These are phyloP conservation scores for Kazachstania kunashirensis DNA, from an alignment of 805 yeast genomes.

Conservation along the genomic window DNA sequence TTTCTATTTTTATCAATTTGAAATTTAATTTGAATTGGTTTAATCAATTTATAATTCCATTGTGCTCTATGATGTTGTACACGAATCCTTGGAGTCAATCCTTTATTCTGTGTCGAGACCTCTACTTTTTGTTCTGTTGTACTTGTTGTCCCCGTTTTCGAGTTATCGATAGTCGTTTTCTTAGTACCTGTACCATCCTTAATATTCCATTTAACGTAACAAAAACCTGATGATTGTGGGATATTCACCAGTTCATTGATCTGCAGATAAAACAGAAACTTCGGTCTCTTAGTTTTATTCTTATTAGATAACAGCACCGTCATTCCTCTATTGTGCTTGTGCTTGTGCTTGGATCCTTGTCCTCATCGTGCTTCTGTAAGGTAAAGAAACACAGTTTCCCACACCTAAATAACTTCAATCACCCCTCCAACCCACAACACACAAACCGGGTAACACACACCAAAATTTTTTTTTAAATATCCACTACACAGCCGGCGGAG, in stretches of 20 bases:
- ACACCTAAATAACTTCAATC: too few species aligned
- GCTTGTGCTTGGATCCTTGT: too few species aligned
- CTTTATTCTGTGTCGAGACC: constrained; percentile 21
- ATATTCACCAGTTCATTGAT: constrained; percentile 71
- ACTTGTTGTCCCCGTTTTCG: constrained; percentile 3
- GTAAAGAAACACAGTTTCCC: too few species aligned
- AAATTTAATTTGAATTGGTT: constrained; percentile 34
- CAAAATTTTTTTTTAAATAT: too few species aligned
- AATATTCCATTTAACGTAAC: constrained; percentile 55
- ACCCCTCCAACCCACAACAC: too few species aligned
- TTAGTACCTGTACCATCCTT: constrained; percentile 35
- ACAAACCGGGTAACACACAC: too few species aligned
- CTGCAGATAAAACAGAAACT: constrained; percentile 49
- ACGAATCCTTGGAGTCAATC: constrained; percentile 34
- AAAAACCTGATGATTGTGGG: constrained; percentile 66
- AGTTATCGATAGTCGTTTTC: too few species aligned
- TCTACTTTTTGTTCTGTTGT: not conserved
- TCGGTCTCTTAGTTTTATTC: constrained; percentile 38
- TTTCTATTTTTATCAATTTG: constrained; percentile 31
- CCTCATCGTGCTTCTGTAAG: too few species aligned
- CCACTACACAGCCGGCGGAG: too few species aligned
- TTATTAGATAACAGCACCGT: constrained; percentile 9
- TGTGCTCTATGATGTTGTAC: constrained; percentile 44
- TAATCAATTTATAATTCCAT: constrained; percentile 36
- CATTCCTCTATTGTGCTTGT: too few species aligned